Conservation (phyloP, 345 rosid species). For the Brassica cretica region DNA sequence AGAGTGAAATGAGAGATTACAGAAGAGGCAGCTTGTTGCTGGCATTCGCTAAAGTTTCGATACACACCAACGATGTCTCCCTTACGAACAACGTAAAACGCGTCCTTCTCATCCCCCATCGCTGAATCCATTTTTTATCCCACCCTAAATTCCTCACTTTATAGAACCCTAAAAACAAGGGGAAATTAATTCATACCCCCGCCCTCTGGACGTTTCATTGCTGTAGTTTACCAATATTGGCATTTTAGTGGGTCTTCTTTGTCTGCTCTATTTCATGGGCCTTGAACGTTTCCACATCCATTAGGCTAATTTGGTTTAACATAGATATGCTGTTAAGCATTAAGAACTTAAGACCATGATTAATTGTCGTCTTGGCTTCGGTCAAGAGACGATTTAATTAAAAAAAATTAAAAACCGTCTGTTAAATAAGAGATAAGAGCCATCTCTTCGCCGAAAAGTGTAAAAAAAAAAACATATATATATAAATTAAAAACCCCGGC, state of each 20-base stretch:
- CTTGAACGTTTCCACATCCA: neutral
- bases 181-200: neutral
- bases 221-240: neutral
- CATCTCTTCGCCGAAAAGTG: no score
- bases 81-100: conserved; percentile 66
- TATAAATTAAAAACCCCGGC: no score
- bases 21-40: conserved; percentile 52
- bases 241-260: neutral
- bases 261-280: neutral
- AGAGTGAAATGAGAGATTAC: conserved; percentile 41
- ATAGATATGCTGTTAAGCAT: no score
- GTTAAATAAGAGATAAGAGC: no score
- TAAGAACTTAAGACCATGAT: no score
- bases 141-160: neutral
- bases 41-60: conserved; percentile 58
- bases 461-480: no score
- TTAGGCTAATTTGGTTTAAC: neutral
- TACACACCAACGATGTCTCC: conserved; percentile 70
- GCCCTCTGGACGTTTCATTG: neutral
- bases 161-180: neutral
- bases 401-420: no score
- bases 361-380: no score
- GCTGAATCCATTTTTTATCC: conserved; percentile 14
- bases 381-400: no score
- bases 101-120: conserved; percentile 55